A percentile compares a stretch with the other conserved stretches of the same genome.
These are phyloP conservation scores for Potentilla sterilis DNA, from an alignment of 306 rosid genomes.

Conservation along the genomic window DNA sequence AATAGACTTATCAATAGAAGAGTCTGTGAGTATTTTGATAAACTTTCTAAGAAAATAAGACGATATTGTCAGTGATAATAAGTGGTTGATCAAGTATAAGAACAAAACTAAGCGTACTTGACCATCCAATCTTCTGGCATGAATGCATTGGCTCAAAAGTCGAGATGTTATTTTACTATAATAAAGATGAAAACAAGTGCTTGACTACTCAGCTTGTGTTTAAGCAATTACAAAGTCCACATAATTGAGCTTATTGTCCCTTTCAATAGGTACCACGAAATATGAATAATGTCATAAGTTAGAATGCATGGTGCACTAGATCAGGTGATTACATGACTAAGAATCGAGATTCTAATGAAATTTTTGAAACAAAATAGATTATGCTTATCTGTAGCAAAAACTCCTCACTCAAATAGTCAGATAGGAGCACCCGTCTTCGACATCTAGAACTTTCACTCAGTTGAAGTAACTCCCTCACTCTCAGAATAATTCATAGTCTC, in stretches of 20 bases:
- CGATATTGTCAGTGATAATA: neutral
- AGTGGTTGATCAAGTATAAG: neutral
- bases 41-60: too few relatives aligned
- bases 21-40: neutral
- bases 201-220: neutral
- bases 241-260: neutral
- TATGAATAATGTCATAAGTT: neutral
- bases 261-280: constrained; percentile 11
- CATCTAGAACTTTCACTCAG: neutral
- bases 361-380: too few relatives aligned
- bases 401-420: too few relatives aligned
- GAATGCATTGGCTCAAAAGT: neutral
- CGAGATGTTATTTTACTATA: neutral
- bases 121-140: neutral
- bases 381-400: too few relatives aligned
- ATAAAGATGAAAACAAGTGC: neutral
- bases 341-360: neutral
- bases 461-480: neutral
- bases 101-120: neutral
- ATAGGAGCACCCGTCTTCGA: neutral
- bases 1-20: neutral
- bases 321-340: neutral
- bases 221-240: neutral
- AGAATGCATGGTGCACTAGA: neutral
- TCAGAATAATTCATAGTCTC: neutral